Conservation (phyloP, 73 alveolate genomes). For the Diophrys appendiculata region DNA sequence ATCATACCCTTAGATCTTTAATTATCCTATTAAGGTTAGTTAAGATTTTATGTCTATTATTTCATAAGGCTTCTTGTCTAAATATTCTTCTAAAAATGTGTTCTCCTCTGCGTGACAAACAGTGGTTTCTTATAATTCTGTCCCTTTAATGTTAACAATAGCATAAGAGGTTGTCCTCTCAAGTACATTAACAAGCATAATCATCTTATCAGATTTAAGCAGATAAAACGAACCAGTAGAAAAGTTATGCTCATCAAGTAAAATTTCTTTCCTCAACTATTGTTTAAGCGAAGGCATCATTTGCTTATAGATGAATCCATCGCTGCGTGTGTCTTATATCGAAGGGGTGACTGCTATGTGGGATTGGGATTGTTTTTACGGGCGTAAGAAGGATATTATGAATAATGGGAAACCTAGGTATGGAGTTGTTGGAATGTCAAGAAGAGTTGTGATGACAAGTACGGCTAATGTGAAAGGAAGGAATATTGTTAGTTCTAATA, state of each 20-base stretch:
- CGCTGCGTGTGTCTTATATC: constrained; percentile 35
- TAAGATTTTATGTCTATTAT: too few relatives aligned
- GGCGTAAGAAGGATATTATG: too few relatives aligned
- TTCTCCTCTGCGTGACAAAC: constrained; percentile 62
- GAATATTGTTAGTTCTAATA: constrained; percentile 24
- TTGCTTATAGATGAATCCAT: constrained; percentile 36
- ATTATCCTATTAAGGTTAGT: constrained; percentile 30
- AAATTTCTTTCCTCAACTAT: constrained; percentile 6
- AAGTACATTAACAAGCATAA: constrained; percentile 19
- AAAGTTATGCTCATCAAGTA: not conserved
- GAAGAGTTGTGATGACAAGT: constrained; percentile 4
- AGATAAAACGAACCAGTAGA: constrained; percentile 31
- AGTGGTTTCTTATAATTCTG: constrained; percentile 54
- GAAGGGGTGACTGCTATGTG: constrained; percentile 39
- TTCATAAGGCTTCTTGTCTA: too few relatives aligned
- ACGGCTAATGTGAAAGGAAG: constrained; percentile 20
- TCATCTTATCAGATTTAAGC: constrained; percentile 47
- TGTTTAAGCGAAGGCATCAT: constrained; percentile 20
- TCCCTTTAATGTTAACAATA: constrained; percentile 36
- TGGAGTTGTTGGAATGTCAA: constrained; percentile 42
- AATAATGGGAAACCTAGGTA: constrained; percentile 40
- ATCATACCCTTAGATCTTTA: constrained; percentile 44
- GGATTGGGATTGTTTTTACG: too few relatives aligned
- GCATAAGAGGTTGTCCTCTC: constrained; percentile 44
- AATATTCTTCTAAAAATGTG: constrained; percentile 20